Base-by-base conservation (phyloP, 306 rosid species). In the Alnus rubra region DNA sequence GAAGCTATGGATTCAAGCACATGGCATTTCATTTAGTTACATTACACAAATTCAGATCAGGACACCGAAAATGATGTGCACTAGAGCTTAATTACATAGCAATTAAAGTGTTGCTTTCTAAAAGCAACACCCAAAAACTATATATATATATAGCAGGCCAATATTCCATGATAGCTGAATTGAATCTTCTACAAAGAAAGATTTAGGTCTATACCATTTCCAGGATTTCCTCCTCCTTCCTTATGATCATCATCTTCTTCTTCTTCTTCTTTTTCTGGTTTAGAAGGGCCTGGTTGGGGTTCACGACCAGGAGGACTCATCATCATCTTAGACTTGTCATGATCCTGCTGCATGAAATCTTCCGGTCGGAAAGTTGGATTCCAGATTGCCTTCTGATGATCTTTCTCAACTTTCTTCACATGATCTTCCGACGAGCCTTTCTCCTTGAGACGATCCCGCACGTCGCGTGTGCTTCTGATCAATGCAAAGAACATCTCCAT, bases 401-500 rank as follows among this genome's bases (percentile, higher is more conserved):
- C 64, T 2, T 19, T 48, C 3, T 76, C 62, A 9, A 4, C 44
- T 53, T 11, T 55, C 51, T 39, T 73, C 74, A 31, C 54, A 0
- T 74, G 79, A 42, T 42, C 45, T 42, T 42, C 45, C 0, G 44
- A 35, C 39, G 39, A 39, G 5, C 45, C 8, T 54, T 76, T 59
- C 30, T 84, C 74, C 31, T 54, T 84, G 54, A 74, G 55, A 69
- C 79, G 86, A 51, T 91, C 82, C 0, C 86, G 87, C 31, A 67
- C 83, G 52, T 84, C 88, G 64, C 85, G 91, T 39, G 93, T 88
- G 78, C 92, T 92, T 79, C 87, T 84, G 28, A 94, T 82, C 86
- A 94, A 83, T 42, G 91, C 89, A 77, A 87, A 91, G 81, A 94
- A 94, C 84, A 81, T 78, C 75, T 92, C 89, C 74, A 94, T 86